Percentiles rank a stretch among this genome's conserved stretches.
Evolutionary conservation across 2,329 filamentous ascomycete genomes (phyloP).

Genomic region (Calonectria henricotiae): DNA sequence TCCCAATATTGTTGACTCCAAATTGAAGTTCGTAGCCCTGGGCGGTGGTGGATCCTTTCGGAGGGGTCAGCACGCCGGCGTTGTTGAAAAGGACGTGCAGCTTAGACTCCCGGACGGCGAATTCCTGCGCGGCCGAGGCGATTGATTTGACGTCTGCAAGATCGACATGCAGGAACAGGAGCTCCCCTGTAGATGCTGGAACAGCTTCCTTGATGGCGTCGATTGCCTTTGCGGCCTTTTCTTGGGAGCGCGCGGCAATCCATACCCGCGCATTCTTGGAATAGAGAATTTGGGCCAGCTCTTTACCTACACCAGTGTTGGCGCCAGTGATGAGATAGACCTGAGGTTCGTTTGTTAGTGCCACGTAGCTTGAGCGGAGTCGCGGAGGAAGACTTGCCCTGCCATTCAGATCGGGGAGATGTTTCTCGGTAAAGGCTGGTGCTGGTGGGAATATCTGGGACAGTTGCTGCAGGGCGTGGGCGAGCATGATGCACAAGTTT

Average conservation of each 20-base stretch:
- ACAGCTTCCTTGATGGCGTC: slow-evolving; percentile 2
- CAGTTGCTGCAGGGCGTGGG: neutral
- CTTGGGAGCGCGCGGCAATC: slow-evolving; percentile 41
- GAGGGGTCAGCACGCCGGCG: slow-evolving; percentile 40
- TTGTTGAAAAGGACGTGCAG: slow-evolving; percentile 45
- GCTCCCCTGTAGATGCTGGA: slow-evolving; percentile 9
- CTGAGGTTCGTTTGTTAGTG: neutral
- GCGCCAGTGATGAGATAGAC: slow-evolving; percentile 44
- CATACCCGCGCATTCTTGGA: slow-evolving; percentile 38
- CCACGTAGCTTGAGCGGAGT: neutral
- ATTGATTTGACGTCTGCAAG: slow-evolving; percentile 39
- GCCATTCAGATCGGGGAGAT: slow-evolving; percentile 9
- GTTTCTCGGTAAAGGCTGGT: slow-evolving; percentile 11
- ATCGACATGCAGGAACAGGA: slow-evolving; percentile 31
- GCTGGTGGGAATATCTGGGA: neutral
- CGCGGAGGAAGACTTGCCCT: neutral
- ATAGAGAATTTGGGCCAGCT: slow-evolving; percentile 39
- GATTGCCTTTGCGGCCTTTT: slow-evolving; percentile 32
- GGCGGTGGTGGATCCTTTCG: slow-evolving; percentile 33
- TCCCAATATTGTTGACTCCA: slow-evolving; percentile 42
- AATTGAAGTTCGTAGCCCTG: slow-evolving; percentile 45
- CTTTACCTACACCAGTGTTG: slow-evolving; percentile 43
- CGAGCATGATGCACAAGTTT: neutral
- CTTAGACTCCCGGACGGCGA: slow-evolving; percentile 31
- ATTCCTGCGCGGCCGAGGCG: slow-evolving; percentile 31